Base-by-base conservation (phyloP, 495 filamentous ascomycete genomes). In the Cenococcum geophilum region DNA sequence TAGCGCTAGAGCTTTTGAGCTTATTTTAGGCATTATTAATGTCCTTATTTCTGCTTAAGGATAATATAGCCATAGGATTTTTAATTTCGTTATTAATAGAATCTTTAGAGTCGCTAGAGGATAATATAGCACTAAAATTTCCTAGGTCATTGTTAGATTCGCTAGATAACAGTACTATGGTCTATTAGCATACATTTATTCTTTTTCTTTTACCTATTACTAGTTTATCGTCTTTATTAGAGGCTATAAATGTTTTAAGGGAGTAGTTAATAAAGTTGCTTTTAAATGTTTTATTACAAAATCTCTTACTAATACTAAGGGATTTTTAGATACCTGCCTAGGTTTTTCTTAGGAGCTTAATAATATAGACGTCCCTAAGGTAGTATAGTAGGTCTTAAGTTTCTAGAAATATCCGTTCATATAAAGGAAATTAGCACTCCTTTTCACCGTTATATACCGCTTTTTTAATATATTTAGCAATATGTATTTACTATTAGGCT, bases 341-440 rank as follows among this genome's bases (percentile, higher is more conserved):
- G n/a, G n/a, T n/a, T n/a, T n/a, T 22, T 20, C 20, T 49, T 49
- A 18, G 14, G 8, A 37, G 50, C 40, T 60, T 23, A 6, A 60
- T 55, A 6, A 48, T 21, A 43, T 60, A 49, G 11, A 56, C 43
- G 55, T 60, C 47, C 23, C 55, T 16, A 60, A 60, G 32, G n/a
- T 60, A 49, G 25, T 42, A 57, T 42, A 35, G 47, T 23, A 60
- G n/a, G 36, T 60, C 58, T 52, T 60, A 35, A 57, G 48, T 37
- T 25, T n/a, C 34, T 51, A 34, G 21, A 36, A 55, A 55, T 52
- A 35, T 35, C 21, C 45, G 25, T 57, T 1, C 25, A 55, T 35
- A 60, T 25, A 8, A n/a, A 35, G 47, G 58, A 55, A 57, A 32
- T n/a, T 12, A 48, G 22, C 21, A 60, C 55, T 51, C 18, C 27